phyloP scores from a whole-genome alignment of 257 asterid genomes.

The Ocimum tenuiflorum region DNA sequence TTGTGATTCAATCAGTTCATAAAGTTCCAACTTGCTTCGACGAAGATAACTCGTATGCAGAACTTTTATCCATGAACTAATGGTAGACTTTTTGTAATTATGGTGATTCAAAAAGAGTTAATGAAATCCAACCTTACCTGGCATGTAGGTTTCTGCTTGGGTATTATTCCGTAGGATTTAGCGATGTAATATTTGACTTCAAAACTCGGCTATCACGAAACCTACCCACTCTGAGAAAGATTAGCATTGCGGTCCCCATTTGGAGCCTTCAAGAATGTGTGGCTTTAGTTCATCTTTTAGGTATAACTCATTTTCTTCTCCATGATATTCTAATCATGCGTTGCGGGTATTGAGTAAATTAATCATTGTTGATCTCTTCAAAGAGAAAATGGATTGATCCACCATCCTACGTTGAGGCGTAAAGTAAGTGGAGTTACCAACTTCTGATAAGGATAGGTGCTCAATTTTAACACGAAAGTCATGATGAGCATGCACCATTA shows the following conservation, averaged over 20 bases:
- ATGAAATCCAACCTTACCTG: conserved; percentile 1
- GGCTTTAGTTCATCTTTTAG: conserved; percentile 6
- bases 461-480: neutral
- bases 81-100: neutral
- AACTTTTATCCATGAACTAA: neutral
- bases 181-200: conserved; percentile 6
- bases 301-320: conserved; percentile 1
- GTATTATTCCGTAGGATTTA: conserved; percentile 6
- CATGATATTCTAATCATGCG: neutral
- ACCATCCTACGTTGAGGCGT: conserved; percentile 17
- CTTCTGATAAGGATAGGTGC: conserved; percentile 25
- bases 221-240: conserved; percentile 7
- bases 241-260: conserved; percentile 12
- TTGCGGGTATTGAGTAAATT: conserved; percentile 2
- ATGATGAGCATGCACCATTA: neutral
- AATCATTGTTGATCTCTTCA: neutral
- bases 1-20: conserved; percentile 46
- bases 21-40: conserved; percentile 21
- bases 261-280: conserved; percentile 14
- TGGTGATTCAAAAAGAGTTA: neutral
- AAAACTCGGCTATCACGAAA: conserved; percentile 1
- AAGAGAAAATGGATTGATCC: neutral
- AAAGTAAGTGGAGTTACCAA: conserved; percentile 12
- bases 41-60: conserved; percentile 5
- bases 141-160: conserved; percentile 10